These are phyloP conservation scores for Balansia obtecta DNA, from an alignment of 2,329 filamentous ascomycete species.

Conservation along the genomic window DNA sequence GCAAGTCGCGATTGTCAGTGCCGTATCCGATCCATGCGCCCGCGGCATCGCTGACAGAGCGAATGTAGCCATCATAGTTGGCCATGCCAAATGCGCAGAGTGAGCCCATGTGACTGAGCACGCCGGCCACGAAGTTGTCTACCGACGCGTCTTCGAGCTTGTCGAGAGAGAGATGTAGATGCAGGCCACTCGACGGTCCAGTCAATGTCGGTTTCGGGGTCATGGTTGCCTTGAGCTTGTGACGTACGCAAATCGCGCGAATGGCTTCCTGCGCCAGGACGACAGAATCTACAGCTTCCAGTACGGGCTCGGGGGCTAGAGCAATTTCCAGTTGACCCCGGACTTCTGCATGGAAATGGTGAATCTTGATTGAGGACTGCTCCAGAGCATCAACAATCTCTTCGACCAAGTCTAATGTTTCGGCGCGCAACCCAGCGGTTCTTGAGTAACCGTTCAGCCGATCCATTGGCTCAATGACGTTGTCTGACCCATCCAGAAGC, in stretches of 20 bases:
- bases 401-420: background rate
- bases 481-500: background rate
- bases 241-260: conserved; percentile 1
- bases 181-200: background rate
- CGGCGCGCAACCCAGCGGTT: background rate
- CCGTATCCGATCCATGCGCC: conserved; percentile 2
- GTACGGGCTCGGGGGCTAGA: conserved; percentile 1
- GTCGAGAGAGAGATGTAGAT: background rate
- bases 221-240: conserved; percentile 3
- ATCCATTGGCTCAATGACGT: background rate
- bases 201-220: conserved; percentile 2
- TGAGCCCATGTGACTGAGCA: background rate
- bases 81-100: conserved; percentile 5
- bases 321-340: conserved; percentile 2
- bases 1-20: conserved; percentile 3
- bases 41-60: background rate
- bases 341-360: conserved; percentile 5
- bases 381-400: conserved; percentile 1
- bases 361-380: conserved; percentile 1
- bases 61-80: conserved; percentile 4
- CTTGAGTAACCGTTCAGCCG: background rate
- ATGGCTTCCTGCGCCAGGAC: conserved; percentile 4
- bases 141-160: background rate
- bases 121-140: conserved; percentile 2
- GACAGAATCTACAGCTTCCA: conserved; percentile 3